These are phyloP conservation scores for Fagopyrum tataricum DNA, from an alignment of 148 eudicot species.

Conservation along the genomic window DNA sequence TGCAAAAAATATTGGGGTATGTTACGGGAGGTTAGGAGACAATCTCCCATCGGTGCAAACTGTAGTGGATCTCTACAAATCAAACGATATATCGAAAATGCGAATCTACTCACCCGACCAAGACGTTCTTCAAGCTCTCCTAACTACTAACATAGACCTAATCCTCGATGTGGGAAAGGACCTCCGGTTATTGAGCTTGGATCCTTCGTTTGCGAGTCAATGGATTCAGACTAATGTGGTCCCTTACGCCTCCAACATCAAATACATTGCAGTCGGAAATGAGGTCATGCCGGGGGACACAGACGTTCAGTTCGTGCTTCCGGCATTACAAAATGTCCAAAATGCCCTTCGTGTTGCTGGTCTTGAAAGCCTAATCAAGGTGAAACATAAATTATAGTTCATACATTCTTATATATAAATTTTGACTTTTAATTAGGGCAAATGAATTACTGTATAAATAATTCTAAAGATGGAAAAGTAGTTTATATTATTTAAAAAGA, in stretches of 20 bases:
- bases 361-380: constrained; percentile 18
- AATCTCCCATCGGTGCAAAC: constrained; percentile 30
- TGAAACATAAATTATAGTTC: too few species aligned
- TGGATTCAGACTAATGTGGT: constrained; percentile 16
- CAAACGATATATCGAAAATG: constrained; percentile 20
- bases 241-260: constrained; percentile 14
- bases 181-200: constrained; percentile 10
- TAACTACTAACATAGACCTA: background rate
- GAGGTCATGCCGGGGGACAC: constrained; percentile 34
- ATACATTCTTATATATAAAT: too few species aligned
- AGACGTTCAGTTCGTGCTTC: constrained; percentile 27
- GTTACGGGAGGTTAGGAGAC: constrained; percentile 35
- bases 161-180: background rate
- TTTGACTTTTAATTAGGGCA: too few species aligned
- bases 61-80: constrained; percentile 25
- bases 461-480: too few species aligned
- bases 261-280: constrained; percentile 28
- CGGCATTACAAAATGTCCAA: constrained; percentile 38
- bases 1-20: constrained; percentile 26
- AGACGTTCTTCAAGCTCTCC: background rate
- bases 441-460: too few species aligned
- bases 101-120: constrained; percentile 27
- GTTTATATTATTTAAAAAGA: too few species aligned
- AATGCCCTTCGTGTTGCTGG: constrained; percentile 27
- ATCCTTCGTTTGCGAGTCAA: background rate